Evolutionary conservation across 192 early-diverging fungal genomes (phyloP), one percentile per base, ranked within the genome.

Genomic region (Funneliformis mosseae): DNA sequence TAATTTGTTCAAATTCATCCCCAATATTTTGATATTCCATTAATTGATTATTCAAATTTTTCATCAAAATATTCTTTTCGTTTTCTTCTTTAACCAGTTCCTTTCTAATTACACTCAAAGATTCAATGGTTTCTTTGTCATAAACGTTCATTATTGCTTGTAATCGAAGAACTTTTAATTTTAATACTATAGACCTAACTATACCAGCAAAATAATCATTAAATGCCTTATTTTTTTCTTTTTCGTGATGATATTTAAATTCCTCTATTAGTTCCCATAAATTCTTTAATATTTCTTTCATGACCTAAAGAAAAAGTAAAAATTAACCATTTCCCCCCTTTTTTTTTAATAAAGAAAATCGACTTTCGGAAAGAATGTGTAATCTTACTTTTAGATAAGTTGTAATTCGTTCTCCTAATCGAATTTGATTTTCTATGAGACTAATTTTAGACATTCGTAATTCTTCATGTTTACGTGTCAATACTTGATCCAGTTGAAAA

Each of bases 1-100:
- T 27, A 74, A 74, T 74, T 74, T 74, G 43, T 28, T 74, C 71
- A 74, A 74, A 74, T 10, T 74, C 71, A 9, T 25, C 41, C 6
- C 71, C 33, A 33, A 50, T 8, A 74, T 4, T 55, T 39, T 75
- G 48, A 60, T 75, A 75, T 75, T 33, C 23, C 50, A 14, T 27
- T 14, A 75, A 38, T 50, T 59, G 3, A 21, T 33, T 39, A 38
- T 75, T n/a, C 55, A 75, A 50, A 33, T 18, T 39, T 7, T 33
- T 16, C n/a, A 75, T 14, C 33, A 33, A 16, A 7, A 1, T 11
- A 27, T 9, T 25, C 4, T 75, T 59, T 14, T 50, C n/a, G 18
- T 59, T 48, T 75, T 75, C 74, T 23, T 75, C 74, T 33, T 33
- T 12, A 23, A 50, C 3, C 10, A 75, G 23, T 38, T 75, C 60